These are phyloP conservation scores for Thymus quinquecostatus DNA, from an alignment of 257 asterid species.

Conservation along the genomic window DNA sequence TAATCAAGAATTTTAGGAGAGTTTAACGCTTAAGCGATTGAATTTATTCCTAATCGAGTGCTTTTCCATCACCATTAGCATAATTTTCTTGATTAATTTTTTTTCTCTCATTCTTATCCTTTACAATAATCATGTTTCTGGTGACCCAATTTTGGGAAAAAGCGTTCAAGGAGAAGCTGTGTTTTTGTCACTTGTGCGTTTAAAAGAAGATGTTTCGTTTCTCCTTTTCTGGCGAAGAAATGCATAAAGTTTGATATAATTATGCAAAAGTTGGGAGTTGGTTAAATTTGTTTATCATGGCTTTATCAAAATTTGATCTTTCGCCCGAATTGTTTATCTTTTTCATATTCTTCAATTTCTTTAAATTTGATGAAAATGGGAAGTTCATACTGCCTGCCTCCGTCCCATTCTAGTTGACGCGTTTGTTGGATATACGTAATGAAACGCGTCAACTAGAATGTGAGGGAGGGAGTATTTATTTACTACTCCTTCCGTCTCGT, in stretches of 20 bases:
- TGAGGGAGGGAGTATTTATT: too few relatives aligned
- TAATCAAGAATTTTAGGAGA: conserved; percentile 42
- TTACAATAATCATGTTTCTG: conserved; percentile 33
- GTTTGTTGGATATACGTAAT: too few relatives aligned
- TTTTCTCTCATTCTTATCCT: conserved; percentile 26
- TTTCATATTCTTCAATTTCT: conserved; percentile 26
- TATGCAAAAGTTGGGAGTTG: not conserved
- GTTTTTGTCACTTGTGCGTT: conserved; percentile 19
- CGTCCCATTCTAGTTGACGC: too few relatives aligned
- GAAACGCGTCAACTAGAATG: too few relatives aligned
- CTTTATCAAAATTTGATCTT: conserved; percentile 14
- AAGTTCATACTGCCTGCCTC: not conserved
- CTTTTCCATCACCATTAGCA: conserved; percentile 37
- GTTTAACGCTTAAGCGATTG: conserved; percentile 74
- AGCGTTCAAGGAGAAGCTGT: conserved; percentile 5
- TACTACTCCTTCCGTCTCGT: conserved; percentile 1
- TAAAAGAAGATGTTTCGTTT: not conserved
- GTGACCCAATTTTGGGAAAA: conserved; percentile 30
- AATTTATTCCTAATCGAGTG: conserved; percentile 42
- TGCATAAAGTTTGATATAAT: too few relatives aligned
- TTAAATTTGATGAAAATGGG: conserved; percentile 8
- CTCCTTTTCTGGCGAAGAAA: not conserved
- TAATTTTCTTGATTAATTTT: conserved; percentile 3
- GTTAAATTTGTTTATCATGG: conserved; percentile 1
- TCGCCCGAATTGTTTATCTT: not conserved